Evolutionary conservation across 164 flowering plant genomes (phyloP).

Genomic region (Euptelea pleiosperma): DNA sequence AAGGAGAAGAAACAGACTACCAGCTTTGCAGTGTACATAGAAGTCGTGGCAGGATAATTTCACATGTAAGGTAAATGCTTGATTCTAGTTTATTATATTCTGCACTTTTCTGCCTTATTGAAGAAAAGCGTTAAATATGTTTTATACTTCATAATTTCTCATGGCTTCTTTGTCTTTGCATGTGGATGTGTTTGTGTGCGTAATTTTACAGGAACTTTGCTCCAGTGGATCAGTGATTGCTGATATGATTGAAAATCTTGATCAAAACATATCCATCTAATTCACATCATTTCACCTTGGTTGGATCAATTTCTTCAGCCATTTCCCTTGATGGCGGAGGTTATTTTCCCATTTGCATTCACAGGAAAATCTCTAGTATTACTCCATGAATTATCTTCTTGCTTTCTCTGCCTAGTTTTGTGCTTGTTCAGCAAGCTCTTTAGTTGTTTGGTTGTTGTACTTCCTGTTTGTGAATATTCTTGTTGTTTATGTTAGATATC

Average conservation of each 20-base stretch:
- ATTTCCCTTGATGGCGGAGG: not conserved
- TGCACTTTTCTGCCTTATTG: not conserved
- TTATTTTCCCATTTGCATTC: not conserved
- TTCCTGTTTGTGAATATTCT: no score
- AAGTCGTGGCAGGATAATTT: constrained; percentile 7
- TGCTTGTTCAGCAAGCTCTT: not conserved
- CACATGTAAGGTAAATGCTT: constrained; percentile 7
- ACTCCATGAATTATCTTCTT: not conserved
- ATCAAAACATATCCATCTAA: not conserved
- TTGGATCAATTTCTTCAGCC: constrained; percentile 1
- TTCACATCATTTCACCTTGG: not conserved
- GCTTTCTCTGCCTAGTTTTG: not conserved
- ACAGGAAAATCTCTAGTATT: not conserved
- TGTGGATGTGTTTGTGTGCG: not conserved
- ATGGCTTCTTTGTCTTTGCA: not conserved
- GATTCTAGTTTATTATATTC: not conserved
- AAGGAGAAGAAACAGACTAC: not conserved
- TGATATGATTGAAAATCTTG: not conserved
- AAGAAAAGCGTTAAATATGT: not conserved
- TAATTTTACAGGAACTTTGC: constrained; percentile 11
- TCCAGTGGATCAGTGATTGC: constrained; percentile 5
- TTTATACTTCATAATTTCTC: not conserved
- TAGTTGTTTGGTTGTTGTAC: no score
- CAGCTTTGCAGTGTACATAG: constrained; percentile 8
- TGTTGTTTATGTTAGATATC: no score